Evolutionary conservation across 1,284 basidiomycete genomes (phyloP).

Genomic region (Exsudoporus floridanus): DNA sequence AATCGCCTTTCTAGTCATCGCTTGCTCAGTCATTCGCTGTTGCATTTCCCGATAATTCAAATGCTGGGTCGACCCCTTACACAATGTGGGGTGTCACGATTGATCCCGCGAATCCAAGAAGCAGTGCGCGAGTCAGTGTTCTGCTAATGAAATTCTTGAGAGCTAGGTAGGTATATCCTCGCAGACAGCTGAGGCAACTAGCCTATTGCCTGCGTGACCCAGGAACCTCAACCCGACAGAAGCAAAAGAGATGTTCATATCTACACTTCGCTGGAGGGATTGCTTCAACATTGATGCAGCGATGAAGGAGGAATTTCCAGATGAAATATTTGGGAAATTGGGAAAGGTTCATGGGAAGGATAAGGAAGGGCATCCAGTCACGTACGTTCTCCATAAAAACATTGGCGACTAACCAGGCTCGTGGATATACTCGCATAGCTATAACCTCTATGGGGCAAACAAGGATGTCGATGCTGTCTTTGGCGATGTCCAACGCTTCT

Average conservation of each 20-base stretch:
- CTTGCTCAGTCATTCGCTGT: conserved; percentile 53
- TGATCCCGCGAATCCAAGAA: conserved; percentile 50
- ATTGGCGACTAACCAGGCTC: background rate
- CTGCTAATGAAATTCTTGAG: conserved; percentile 76
- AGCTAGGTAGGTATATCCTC: conserved; percentile 52
- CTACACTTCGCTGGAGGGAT: conserved; percentile 72
- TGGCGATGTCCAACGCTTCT: conserved; percentile 67
- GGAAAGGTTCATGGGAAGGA: conserved; percentile 66
- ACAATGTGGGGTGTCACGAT: conserved; percentile 70
- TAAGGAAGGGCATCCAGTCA: conserved; percentile 63
- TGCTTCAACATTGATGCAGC: conserved; percentile 63
- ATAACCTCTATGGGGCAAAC: conserved; percentile 71
- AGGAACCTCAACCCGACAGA: conserved; percentile 57
- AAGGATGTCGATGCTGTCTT: conserved; percentile 66
- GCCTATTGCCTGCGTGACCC: background rate
- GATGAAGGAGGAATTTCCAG: conserved; percentile 60
- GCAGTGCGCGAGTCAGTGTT: conserved; percentile 68
- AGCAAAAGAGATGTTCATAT: conserved; percentile 63
- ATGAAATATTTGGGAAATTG: conserved; percentile 64
- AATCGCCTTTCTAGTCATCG: conserved; percentile 40
- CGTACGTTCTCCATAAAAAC: conserved; percentile 42
- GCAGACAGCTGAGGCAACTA: background rate
- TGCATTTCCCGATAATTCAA: conserved; percentile 47
- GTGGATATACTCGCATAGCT: conserved; percentile 40
- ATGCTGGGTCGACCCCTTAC: conserved; percentile 50